These are phyloP conservation scores for Colletotrichum sp. DNA, from an alignment of 2,329 filamentous ascomycete species.

Conservation along the genomic window DNA sequence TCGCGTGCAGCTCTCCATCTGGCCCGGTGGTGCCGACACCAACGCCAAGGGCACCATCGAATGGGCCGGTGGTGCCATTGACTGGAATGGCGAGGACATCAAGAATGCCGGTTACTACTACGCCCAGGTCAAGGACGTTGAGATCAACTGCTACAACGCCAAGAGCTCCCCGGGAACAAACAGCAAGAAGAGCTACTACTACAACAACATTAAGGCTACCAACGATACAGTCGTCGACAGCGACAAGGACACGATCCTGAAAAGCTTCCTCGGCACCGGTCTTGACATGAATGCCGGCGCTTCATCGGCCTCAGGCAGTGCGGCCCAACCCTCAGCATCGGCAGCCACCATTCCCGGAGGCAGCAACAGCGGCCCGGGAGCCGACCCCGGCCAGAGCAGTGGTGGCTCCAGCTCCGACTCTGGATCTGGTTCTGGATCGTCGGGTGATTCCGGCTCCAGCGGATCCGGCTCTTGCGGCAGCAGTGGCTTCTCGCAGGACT, in stretches of 20 bases:
- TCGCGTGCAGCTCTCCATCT: slow-evolving; percentile 91
- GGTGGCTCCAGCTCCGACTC: slow-evolving; percentile 24
- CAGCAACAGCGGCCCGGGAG: slow-evolving; percentile 28
- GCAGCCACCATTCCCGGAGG: slow-evolving; percentile 34
- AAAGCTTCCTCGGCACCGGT: slow-evolving; percentile 82
- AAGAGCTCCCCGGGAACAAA: slow-evolving; percentile 67
- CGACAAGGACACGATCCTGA: slow-evolving; percentile 76
- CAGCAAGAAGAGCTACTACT: slow-evolving; percentile 76
- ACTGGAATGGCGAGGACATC: slow-evolving; percentile 87
- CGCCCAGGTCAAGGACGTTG: slow-evolving; percentile 76
- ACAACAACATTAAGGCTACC: slow-evolving; percentile 66
- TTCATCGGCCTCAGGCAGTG: slow-evolving; percentile 20
- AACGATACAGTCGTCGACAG: slow-evolving; percentile 81
- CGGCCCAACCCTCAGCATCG: slow-evolving; percentile 1
- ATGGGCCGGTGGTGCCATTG: slow-evolving; percentile 90
- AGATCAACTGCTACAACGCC: slow-evolving; percentile 84
- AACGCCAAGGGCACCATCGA: slow-evolving; percentile 86
- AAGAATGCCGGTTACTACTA: slow-evolving; percentile 87
- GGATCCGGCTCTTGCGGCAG: slow-evolving; percentile 32
- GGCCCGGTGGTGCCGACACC: slow-evolving; percentile 83
- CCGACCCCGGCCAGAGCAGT: slow-evolving; percentile 24
- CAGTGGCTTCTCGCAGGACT: slow-evolving; percentile 46
- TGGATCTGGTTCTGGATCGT: slow-evolving; percentile 8
- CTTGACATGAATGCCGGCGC: slow-evolving; percentile 66
- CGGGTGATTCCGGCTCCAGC: slow-evolving; percentile 17